These are phyloP conservation scores for Coemansia umbellata DNA, from an alignment of 192 early-diverging fungal species.

Conservation along the genomic window DNA sequence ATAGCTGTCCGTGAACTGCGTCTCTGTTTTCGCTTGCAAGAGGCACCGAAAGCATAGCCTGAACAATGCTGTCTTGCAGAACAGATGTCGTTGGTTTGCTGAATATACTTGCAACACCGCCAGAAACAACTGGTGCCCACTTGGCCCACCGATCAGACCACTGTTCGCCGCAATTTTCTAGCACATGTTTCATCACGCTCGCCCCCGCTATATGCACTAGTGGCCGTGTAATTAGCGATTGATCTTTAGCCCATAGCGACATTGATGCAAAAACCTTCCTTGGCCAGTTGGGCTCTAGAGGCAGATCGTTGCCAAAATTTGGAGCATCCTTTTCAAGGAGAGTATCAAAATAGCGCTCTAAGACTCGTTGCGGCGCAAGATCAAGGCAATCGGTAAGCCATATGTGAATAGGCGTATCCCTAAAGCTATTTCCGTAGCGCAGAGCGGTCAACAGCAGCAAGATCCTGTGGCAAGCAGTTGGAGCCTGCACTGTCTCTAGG, in stretches of 20 bases:
- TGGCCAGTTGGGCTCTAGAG: conserved; percentile 37
- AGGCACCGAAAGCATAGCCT: conserved; percentile 20
- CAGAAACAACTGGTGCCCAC: conserved; percentile 11
- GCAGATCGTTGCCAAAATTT: conserved; percentile 19
- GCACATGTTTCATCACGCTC: conserved; percentile 4
- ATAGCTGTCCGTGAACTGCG: neutral
- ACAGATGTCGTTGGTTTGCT: neutral
- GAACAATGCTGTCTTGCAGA: conserved; percentile 14
- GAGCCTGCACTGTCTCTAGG: conserved; percentile 10
- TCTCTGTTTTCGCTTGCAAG: neutral
- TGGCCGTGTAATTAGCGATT: conserved; percentile 3
- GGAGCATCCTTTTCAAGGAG: conserved; percentile 10
- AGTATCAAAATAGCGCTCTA: conserved; percentile 18
- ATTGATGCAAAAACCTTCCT: conserved; percentile 12
- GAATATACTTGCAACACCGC: conserved; percentile 9
- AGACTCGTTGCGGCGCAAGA: conserved; percentile 12
- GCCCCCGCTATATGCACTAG: conserved; percentile 3
- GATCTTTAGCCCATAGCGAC: conserved; percentile 20
- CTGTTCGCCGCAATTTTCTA: conserved; percentile 10
- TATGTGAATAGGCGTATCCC: conserved; percentile 41
- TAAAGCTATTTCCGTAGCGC: conserved; percentile 33
- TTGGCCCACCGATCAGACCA: conserved; percentile 32
- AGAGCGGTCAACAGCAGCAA: conserved; percentile 32
- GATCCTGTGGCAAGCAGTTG: conserved; percentile 27
- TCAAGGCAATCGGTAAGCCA: conserved; percentile 44